Base-by-base conservation (phyloP, 805 yeast genomes). In the Metschnikowia amazonensis region DNA sequence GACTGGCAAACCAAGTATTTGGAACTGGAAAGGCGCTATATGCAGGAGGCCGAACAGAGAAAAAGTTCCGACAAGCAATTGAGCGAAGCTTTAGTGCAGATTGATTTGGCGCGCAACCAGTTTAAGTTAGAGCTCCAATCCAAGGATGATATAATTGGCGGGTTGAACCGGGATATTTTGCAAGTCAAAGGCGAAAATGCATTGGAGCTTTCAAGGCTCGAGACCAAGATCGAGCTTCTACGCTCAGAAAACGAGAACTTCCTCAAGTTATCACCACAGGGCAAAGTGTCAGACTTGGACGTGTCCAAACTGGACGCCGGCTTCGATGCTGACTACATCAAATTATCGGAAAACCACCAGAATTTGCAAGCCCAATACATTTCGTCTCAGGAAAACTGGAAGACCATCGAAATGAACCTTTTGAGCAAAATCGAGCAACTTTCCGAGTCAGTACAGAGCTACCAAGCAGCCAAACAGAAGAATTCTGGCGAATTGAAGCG, bases 341-440 rank as follows among this genome's bases (percentile, higher is more conserved):
- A 71, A 51, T 51, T 76, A 21, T 53, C 69, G 6, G 68, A 71
- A 28, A 75, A 77, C 33, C 81, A 82, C 52, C 79, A 76, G 36
- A 66, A 75, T 13, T 58, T 87, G 17, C 89, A 85, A 57, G 68
- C 78, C 2, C 94, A 89, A 60, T 84, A 86, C 52, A 76, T 86
- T 6, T 75, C 82, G 13, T 85, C 92, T 0, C 84, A 84, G 46
- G 88, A 83, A 51, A 87, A 84, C 60, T 88, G 96, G 95, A 82
- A 84, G 46, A 69, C 81, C 16, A 81, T 89, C 35, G 97, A 94
- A 62, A 76, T 84, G 32, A 72, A 80, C 3, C 70, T 89, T 48
- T 76, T 77, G 47, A 60, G 57, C 39, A 80, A 80, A 43, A 59
- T 77, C 6, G 75, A 70, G 29, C 64, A 62, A 5, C 52, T 72